These are phyloP conservation scores for Penicillium digitatum DNA, from an alignment of 2,329 filamentous ascomycete genomes.

Conservation along the genomic window DNA sequence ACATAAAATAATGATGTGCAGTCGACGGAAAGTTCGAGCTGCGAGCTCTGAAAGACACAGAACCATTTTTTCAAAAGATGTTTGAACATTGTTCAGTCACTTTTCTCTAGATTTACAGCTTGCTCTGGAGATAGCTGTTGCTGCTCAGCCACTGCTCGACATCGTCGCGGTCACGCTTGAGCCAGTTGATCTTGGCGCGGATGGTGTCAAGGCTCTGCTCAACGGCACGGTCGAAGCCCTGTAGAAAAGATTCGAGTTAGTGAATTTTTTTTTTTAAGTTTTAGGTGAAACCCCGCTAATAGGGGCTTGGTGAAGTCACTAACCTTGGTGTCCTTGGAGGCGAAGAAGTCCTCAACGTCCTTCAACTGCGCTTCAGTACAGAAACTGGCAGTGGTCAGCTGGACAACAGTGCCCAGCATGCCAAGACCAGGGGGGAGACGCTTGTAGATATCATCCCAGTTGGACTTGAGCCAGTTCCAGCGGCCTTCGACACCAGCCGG, in stretches of 20 bases:
- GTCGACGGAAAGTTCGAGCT: not conserved
- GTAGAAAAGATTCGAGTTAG: conserved; percentile 11
- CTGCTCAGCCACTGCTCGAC: conserved; percentile 68
- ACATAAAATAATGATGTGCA: not conserved
- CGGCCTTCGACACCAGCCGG: conserved; percentile 73
- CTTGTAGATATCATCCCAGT: conserved; percentile 81
- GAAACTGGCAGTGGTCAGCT: conserved; percentile 77
- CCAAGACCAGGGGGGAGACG: conserved; percentile 80
- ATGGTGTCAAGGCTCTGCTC: conserved; percentile 87
- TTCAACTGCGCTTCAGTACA: conserved; percentile 70
- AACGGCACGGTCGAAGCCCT: conserved; percentile 77
- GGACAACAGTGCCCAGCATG: conserved; percentile 80
- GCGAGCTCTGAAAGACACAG: not conserved
- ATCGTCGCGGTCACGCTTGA: conserved; percentile 70
- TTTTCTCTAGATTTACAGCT: conserved; percentile 25
- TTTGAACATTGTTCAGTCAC: not conserved
- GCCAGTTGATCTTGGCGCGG: conserved; percentile 77
- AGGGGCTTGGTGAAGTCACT: not conserved
- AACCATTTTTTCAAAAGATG: not conserved
- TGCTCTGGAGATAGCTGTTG: conserved; percentile 55
- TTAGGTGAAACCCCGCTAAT: not conserved
- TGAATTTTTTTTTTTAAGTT: not conserved
- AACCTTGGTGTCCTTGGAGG: conserved; percentile 71
- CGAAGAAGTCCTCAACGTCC: conserved; percentile 77
- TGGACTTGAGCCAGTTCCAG: conserved; percentile 77